A percentile compares a stretch with the other conserved stretches of the same genome.
Conservation (phyloP, 148 eudicot species). For the Cornus controversa region DNA sequence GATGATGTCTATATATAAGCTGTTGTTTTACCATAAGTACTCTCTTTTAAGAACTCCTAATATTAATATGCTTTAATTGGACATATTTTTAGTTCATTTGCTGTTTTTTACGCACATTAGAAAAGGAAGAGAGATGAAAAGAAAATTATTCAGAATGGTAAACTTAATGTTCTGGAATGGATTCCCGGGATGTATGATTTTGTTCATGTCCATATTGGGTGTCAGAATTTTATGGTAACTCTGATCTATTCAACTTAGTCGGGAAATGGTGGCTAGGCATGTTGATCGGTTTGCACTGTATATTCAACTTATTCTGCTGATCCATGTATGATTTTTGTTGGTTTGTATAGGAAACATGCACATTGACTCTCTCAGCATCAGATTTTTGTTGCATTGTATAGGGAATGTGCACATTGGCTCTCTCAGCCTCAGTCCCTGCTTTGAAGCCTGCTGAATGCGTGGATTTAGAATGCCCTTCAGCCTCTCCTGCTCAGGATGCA, state of each 20-base stretch:
- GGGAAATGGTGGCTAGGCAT: constrained; percentile 3
- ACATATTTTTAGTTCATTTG: background rate
- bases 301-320: no score
- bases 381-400: constrained; percentile 9
- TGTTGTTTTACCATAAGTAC: background rate
- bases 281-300: background rate
- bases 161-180: background rate
- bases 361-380: constrained; percentile 43
- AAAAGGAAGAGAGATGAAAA: background rate
- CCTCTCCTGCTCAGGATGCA: constrained; percentile 43
- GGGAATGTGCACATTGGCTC: constrained; percentile 59
- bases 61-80: background rate
- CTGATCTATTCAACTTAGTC: background rate
- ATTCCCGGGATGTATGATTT: background rate
- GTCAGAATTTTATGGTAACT: background rate
- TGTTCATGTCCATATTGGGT: background rate
- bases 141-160: no score
- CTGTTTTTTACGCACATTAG: background rate
- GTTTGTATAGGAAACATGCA: constrained; percentile 46
- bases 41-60: background rate
- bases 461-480: constrained; percentile 45
- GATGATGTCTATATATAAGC: background rate
- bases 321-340: background rate
- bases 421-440: constrained; percentile 39
- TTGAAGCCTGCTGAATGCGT: constrained; percentile 47